Percentiles rank a stretch among this genome's conserved stretches.
Conservation (phyloP, 2,329 filamentous ascomycete genomes). For the Tolypocladium ovalisporum region DNA sequence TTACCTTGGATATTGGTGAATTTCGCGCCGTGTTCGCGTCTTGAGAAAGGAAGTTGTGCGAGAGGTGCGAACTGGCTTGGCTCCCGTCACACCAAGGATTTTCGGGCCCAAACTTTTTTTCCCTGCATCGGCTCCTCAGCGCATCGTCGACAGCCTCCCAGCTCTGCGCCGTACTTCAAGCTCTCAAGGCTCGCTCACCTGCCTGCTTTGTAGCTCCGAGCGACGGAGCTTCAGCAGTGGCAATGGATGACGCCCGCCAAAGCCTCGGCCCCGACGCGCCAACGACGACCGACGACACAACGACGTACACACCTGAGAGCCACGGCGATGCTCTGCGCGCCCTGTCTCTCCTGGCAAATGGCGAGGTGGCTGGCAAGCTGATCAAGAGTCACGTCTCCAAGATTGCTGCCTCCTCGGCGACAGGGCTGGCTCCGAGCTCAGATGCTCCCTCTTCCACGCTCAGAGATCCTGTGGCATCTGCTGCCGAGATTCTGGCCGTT, state of each 20-base stretch:
- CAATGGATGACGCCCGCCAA: not conserved
- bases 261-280: not conserved
- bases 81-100: not conserved
- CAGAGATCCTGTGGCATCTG: not conserved
- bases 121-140: not conserved
- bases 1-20: too few species aligned
- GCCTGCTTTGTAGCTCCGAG: not conserved
- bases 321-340: constrained; percentile 4
- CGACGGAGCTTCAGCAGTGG: not conserved
- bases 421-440: not conserved
- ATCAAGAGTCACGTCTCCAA: constrained; percentile 3
- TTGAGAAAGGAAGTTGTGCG: not conserved
- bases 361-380: constrained; percentile 3
- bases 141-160: not conserved
- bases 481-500: constrained; percentile 13
- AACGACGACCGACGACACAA: not conserved
- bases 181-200: not conserved
- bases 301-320: not conserved
- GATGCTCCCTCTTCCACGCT: constrained; percentile 1
- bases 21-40: not conserved
- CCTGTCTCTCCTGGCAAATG: constrained; percentile 5
- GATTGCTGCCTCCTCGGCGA: not conserved
- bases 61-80: too few species aligned
- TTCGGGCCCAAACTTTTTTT: not conserved
- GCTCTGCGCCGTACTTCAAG: not conserved